Evolutionary conservation across 495 filamentous ascomycete species (phyloP).

Genomic region (Neurospora discreta): DNA sequence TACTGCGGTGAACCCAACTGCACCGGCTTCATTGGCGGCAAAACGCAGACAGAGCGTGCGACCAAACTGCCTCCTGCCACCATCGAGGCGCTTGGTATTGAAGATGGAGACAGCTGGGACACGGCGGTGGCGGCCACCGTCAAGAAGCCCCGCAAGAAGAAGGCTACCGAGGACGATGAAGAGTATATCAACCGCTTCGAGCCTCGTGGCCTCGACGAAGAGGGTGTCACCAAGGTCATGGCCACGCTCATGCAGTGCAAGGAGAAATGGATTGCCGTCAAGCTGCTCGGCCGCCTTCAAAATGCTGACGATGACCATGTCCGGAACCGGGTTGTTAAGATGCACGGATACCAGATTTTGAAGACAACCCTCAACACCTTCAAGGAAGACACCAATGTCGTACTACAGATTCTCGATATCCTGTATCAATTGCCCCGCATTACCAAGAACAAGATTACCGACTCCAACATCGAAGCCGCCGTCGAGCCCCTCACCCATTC

Average conservation of each 20-base stretch:
- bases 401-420: slow-evolving; percentile 82
- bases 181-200: slow-evolving; percentile 90
- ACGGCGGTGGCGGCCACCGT: slow-evolving; percentile 50
- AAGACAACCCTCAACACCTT: slow-evolving; percentile 74
- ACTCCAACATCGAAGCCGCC: slow-evolving; percentile 87
- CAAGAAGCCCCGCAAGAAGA: slow-evolving; percentile 86
- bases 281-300: slow-evolving; percentile 82
- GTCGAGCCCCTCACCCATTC: slow-evolving; percentile 58
- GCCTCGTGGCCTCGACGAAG: slow-evolving; percentile 72
- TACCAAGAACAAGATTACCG: slow-evolving; percentile 92
- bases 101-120: slow-evolving; percentile 88
- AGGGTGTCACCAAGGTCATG: slow-evolving; percentile 95
- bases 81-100: slow-evolving; percentile 92
- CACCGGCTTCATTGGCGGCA: slow-evolving; percentile 90
- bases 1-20: slow-evolving; percentile 95
- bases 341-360: slow-evolving; percentile 95
- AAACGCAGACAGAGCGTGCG: slow-evolving; percentile 91
- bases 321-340: slow-evolving; percentile 77
- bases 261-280: slow-evolving; percentile 98
- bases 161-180: slow-evolving; percentile 87
- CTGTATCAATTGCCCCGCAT: slow-evolving; percentile 80
- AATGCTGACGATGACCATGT: slow-evolving; percentile 82
- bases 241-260: slow-evolving; percentile 96
- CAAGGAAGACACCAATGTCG: slow-evolving; percentile 78
- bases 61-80: slow-evolving; percentile 85